Evolutionary conservation across 2,329 filamentous ascomycete genomes (phyloP).

Genomic region (Trichoderma citrinoviride): DNA sequence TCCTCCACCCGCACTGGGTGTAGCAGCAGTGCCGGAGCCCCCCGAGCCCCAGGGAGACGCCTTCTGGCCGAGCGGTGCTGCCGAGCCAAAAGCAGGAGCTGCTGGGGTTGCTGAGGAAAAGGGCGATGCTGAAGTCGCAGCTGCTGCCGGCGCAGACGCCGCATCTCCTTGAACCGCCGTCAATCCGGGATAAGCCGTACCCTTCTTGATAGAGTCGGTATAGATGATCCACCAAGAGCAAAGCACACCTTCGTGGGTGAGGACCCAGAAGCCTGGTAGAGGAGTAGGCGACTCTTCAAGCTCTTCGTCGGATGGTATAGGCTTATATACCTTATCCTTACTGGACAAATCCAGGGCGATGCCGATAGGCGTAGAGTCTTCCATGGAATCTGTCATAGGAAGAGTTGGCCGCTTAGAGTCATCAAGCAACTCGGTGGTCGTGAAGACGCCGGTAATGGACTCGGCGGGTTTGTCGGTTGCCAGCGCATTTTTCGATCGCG

Average conservation of each 20-base stretch:
- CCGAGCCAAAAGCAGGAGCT: slow-evolving; percentile 46
- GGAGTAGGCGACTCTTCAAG: slow-evolving; percentile 76
- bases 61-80: slow-evolving; percentile 50
- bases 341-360: slow-evolving; percentile 79
- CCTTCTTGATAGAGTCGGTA: slow-evolving; percentile 75
- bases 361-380: slow-evolving; percentile 76
- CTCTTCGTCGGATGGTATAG: slow-evolving; percentile 73
- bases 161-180: slow-evolving; percentile 43
- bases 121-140: slow-evolving; percentile 34
- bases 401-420: slow-evolving; percentile 74
- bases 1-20: slow-evolving; percentile 33
- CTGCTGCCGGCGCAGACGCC: slow-evolving; percentile 33
- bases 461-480: slow-evolving; percentile 58
- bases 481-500: slow-evolving; percentile 67
- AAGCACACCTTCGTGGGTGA: slow-evolving; percentile 87
- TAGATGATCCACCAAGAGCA: slow-evolving; percentile 91
- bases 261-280: slow-evolving; percentile 75
- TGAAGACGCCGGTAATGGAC: slow-evolving; percentile 65
- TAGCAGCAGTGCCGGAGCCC: slow-evolving; percentile 31
- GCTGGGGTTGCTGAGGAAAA: slow-evolving; percentile 43
- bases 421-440: slow-evolving; percentile 67
- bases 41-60: slow-evolving; percentile 51
- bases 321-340: slow-evolving; percentile 73
- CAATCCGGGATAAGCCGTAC: slow-evolving; percentile 71
- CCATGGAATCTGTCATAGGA: slow-evolving; percentile 60